phyloP scores from a whole-genome alignment of 805 yeast species.

The Candida pseudoglaebosa region DNA sequence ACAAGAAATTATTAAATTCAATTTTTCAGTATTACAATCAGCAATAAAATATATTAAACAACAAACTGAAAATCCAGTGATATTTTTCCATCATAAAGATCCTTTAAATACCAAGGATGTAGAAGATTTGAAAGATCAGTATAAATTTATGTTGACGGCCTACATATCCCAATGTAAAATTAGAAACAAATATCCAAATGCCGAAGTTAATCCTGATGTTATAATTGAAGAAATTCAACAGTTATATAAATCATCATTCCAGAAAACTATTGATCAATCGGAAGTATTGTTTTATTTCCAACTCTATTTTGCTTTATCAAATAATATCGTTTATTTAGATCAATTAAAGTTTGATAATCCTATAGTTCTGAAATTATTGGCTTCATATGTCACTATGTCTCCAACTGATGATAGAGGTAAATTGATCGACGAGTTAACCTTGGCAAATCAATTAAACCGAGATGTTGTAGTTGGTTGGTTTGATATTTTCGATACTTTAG shows the following conservation, averaged over 20 bases:
- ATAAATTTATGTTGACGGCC: conserved; percentile 8
- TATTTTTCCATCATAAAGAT: conserved; percentile 3
- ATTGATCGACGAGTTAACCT: conserved; percentile 5
- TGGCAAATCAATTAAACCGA: conserved; percentile 2
- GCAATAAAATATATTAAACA: neutral
- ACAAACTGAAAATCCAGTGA: neutral
- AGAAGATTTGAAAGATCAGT: conserved; percentile 5
- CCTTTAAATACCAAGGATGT: conserved; percentile 7
- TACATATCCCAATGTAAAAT: conserved; percentile 6
- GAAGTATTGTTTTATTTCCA: conserved; percentile 25
- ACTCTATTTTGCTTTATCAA: conserved; percentile 26
- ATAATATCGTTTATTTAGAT: conserved; percentile 21
- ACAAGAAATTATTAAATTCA: conserved; percentile 1
- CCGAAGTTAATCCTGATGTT: conserved; percentile 14
- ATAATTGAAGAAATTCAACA: conserved; percentile 19
- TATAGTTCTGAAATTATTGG: conserved; percentile 19
- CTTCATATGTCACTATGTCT: conserved; percentile 11
- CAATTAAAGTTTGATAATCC: conserved; percentile 25
- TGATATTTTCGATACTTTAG: conserved; percentile 24
- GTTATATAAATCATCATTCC: conserved; percentile 18
- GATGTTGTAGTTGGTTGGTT: conserved; percentile 22
- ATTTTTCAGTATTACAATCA: neutral
- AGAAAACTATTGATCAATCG: conserved; percentile 20
- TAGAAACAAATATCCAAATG: conserved; percentile 1
- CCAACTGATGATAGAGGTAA: conserved; percentile 13